Conservation (phyloP, 495 filamentous ascomycete genomes). For the Penicillium robsamsonii region DNA sequence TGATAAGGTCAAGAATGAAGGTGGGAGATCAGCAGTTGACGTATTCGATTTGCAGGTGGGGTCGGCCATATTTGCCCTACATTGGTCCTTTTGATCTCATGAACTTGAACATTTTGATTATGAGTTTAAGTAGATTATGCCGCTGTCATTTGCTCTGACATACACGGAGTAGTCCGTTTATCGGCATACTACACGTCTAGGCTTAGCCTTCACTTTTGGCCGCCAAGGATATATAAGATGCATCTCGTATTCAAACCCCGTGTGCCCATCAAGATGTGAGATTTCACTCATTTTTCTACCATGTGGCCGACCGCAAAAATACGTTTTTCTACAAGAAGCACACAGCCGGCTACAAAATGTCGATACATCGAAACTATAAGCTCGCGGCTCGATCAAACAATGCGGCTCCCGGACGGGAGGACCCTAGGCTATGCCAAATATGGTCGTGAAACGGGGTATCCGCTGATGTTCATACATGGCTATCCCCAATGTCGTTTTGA, state of each 20-base stretch:
- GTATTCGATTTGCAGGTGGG: slow-evolving; percentile 6
- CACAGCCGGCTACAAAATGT: neutral
- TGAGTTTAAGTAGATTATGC: neutral
- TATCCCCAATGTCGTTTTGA: slow-evolving; percentile 44
- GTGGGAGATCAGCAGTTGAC: slow-evolving; percentile 12
- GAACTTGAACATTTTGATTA: neutral
- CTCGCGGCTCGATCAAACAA: slow-evolving; percentile 24
- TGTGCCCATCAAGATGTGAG: neutral
- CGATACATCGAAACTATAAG: slow-evolving; percentile 1
- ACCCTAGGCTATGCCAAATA: slow-evolving; percentile 42
- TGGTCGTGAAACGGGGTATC: slow-evolving; percentile 31
- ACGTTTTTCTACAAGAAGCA: neutral
- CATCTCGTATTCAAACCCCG: neutral
- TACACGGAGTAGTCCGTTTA: neutral
- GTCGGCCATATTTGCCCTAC: neutral
- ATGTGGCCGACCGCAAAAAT: neutral
- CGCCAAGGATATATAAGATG: neutral
- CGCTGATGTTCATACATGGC: slow-evolving; percentile 46
- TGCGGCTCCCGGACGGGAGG: slow-evolving; percentile 38
- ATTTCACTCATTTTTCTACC: neutral
- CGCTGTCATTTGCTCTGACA: neutral
- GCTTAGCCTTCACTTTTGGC: neutral
- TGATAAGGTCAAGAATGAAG: neutral
- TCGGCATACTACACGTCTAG: neutral
- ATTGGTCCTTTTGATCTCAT: neutral